These are phyloP conservation scores for Ogataea trehalophila DNA, from an alignment of 805 yeast species.

Conservation along the genomic window DNA sequence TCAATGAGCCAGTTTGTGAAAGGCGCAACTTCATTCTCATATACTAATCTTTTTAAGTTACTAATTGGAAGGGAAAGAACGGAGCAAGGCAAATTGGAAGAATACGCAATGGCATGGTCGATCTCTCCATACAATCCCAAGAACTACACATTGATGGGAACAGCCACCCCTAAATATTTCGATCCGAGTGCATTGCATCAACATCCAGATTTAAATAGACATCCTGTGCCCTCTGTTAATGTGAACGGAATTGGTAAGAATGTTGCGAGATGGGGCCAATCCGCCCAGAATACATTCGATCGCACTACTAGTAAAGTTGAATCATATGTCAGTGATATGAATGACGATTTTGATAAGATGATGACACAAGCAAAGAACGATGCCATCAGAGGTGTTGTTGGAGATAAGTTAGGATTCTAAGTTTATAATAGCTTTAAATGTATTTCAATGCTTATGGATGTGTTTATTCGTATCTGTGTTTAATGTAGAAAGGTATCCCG, in stretches of 20 bases:
- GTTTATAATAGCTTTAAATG: background rate
- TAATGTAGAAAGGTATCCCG: too few species aligned
- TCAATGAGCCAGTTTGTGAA: constrained; percentile 79
- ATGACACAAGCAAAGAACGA: constrained; percentile 25
- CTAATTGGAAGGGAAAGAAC: constrained; percentile 76
- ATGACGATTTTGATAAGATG: constrained; percentile 29
- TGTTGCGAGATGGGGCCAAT: constrained; percentile 17
- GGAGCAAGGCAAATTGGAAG: constrained; percentile 35
- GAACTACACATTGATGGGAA: constrained; percentile 25
- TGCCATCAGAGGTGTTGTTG: constrained; percentile 26
- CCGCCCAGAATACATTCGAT: constrained; percentile 22
- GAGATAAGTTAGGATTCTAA: constrained; percentile 18
- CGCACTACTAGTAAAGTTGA: constrained; percentile 21
- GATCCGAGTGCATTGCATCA: constrained; percentile 31
- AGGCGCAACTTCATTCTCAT: constrained; percentile 60
- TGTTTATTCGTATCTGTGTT: too few species aligned
- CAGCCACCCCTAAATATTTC: constrained; percentile 26
- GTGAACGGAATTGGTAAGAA: constrained; percentile 10
- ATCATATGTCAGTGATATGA: constrained; percentile 23
- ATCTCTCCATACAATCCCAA: constrained; percentile 34
- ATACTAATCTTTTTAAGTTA: constrained; percentile 57
- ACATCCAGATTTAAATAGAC: constrained; percentile 19
- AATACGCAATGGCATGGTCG: constrained; percentile 53
- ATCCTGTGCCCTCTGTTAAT: constrained; percentile 14
- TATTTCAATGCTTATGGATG: background rate